Conservation (phyloP, 2,329 filamentous ascomycete genomes). For the Lasiodiplodia sp. region DNA sequence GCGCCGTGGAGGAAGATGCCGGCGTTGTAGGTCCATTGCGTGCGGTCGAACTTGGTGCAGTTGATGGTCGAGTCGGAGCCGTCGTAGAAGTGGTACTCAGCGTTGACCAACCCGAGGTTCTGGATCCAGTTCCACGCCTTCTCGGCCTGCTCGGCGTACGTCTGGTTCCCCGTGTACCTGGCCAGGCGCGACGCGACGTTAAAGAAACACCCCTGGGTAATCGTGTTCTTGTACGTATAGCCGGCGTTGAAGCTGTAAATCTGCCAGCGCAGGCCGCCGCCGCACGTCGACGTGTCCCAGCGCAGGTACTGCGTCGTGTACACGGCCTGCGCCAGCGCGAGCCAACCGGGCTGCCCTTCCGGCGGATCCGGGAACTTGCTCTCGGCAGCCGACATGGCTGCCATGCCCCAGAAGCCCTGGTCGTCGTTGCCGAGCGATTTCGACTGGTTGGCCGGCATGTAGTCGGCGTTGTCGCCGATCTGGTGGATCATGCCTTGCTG, state of each 20-base stretch:
- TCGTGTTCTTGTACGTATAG: slow-evolving; percentile 60
- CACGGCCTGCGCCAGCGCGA: slow-evolving; percentile 44
- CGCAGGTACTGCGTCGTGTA: slow-evolving; percentile 48
- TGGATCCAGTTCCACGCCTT: slow-evolving; percentile 45
- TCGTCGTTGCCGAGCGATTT: slow-evolving; percentile 58
- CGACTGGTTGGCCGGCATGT: slow-evolving; percentile 49
- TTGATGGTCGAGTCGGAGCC: slow-evolving; percentile 51
- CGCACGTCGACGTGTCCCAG: slow-evolving; percentile 47
- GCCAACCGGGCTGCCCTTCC: slow-evolving; percentile 41
- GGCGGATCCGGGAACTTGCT: slow-evolving; percentile 75
- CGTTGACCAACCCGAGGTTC: slow-evolving; percentile 64
- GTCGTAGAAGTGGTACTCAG: slow-evolving; percentile 62
- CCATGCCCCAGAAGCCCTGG: slow-evolving; percentile 82
- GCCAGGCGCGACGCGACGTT: slow-evolving; percentile 54
- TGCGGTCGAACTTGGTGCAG: slow-evolving; percentile 61
- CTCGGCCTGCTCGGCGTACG: slow-evolving; percentile 70
- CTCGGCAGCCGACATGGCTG: slow-evolving; percentile 80
- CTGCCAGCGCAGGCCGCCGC: slow-evolving; percentile 42
- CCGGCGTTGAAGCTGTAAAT: slow-evolving; percentile 57
- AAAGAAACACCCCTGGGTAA: slow-evolving; percentile 62
- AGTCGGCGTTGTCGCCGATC: slow-evolving; percentile 45
- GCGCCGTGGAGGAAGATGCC: slow-evolving; percentile 72
- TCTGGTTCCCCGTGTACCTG: slow-evolving; percentile 51
- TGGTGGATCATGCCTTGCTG: slow-evolving; percentile 34
- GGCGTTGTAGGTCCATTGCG: slow-evolving; percentile 71